These are phyloP conservation scores for Phaeophleospora eucalypticola DNA, from an alignment of 2,329 filamentous ascomycete genomes.

Conservation along the genomic window DNA sequence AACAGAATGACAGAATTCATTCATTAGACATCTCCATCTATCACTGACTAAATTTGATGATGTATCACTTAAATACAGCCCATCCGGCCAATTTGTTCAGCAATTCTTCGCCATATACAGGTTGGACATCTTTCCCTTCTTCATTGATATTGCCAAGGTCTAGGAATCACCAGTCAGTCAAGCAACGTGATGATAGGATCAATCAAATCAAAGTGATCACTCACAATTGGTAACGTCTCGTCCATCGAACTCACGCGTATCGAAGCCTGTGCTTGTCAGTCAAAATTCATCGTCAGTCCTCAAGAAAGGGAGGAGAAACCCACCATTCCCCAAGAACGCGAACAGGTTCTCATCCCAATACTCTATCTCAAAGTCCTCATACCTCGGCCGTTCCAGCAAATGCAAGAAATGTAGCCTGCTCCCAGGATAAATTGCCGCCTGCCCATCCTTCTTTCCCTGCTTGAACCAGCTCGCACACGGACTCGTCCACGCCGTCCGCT, in stretches of 20 bases:
- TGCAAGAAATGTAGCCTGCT: conserved; percentile 38
- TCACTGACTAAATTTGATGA: too few relatives aligned
- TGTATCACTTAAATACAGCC: conserved; percentile 20
- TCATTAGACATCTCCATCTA: too few relatives aligned
- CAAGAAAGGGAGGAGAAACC: neutral
- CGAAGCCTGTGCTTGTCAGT: conserved; percentile 33
- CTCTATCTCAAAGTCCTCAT: conserved; percentile 42
- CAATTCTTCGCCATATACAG: conserved; percentile 39
- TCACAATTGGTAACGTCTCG: conserved; percentile 42
- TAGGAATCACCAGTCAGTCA: neutral
- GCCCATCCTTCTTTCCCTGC: conserved; percentile 35
- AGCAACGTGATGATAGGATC: neutral
- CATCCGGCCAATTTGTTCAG: conserved; percentile 37
- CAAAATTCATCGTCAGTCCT: conserved; percentile 2
- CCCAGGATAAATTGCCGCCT: conserved; percentile 40
- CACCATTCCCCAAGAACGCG: conserved; percentile 39
- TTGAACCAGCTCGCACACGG: conserved; percentile 36
- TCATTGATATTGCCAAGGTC: conserved; percentile 39
- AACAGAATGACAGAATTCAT: too few relatives aligned
- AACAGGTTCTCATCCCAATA: conserved; percentile 39
- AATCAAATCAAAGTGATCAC: neutral
- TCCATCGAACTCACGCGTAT: conserved; percentile 44
- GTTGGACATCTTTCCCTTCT: conserved; percentile 38
- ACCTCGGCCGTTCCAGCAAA: conserved; percentile 35
- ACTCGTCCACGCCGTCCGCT: conserved; percentile 37